phyloP scores from a whole-genome alignment of 1,139 yeast species.

The Suhomyces bolitotheri region DNA sequence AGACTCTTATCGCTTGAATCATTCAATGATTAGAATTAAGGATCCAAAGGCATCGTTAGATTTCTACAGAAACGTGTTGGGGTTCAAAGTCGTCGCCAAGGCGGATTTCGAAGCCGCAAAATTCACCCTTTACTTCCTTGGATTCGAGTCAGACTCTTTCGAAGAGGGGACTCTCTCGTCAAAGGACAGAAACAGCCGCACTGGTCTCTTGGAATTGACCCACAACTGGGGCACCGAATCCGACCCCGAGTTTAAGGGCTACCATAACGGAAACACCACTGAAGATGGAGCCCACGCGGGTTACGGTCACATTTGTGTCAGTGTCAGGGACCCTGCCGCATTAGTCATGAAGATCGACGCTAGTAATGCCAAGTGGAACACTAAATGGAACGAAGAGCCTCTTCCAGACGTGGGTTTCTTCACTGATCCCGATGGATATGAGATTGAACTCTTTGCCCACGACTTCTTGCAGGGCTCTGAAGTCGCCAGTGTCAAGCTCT shows the following conservation, averaged over 20 bases:
- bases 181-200: constrained; percentile 42
- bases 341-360: constrained; percentile 54
- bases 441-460: constrained; percentile 62
- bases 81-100: constrained; percentile 68
- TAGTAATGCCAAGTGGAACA: constrained; percentile 38
- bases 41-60: constrained; percentile 75
- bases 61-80: constrained; percentile 76
- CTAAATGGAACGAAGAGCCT: constrained; percentile 58
- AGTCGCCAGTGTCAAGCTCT: not conserved
- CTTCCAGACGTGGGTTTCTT: constrained; percentile 59
- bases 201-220: constrained; percentile 82
- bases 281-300: constrained; percentile 68
- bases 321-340: constrained; percentile 63
- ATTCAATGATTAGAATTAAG: constrained; percentile 89
- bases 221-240: constrained; percentile 94
- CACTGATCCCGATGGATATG: constrained; percentile 91
- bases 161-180: constrained; percentile 35
- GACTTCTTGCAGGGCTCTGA: constrained; percentile 17
- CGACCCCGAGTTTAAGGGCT: constrained; percentile 65
- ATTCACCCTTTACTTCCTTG: constrained; percentile 84
- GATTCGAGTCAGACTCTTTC: constrained; percentile 51
- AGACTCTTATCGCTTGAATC: constrained; percentile 68
- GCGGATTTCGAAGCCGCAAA: constrained; percentile 64
- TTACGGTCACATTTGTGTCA: constrained; percentile 80
- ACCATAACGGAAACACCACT: constrained; percentile 77